Evolutionary conservation across 345 rosid species (phyloP).

Genomic region (Rubroshorea leprosula): DNA sequence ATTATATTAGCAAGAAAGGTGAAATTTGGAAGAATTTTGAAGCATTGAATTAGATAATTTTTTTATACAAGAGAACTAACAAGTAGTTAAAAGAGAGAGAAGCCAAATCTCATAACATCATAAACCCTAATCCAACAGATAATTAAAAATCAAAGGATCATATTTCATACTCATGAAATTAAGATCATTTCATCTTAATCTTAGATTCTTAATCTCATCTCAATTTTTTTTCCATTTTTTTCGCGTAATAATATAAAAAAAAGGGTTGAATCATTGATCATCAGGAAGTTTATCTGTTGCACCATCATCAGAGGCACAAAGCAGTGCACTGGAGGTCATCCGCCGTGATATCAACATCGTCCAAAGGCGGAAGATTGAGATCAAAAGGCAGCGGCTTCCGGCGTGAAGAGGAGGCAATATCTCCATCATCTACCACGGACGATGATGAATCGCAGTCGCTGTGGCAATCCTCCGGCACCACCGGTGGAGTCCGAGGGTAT

Average conservation of each 20-base stretch:
- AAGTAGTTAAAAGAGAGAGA: neutral
- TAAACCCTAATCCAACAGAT: conserved; percentile 15
- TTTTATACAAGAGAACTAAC: conserved; percentile 12
- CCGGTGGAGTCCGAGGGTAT: conserved; percentile 59
- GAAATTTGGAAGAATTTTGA: neutral
- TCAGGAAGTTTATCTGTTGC: conserved; percentile 4
- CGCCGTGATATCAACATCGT: conserved; percentile 44
- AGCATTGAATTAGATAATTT: neutral
- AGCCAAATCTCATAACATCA: conserved; percentile 16
- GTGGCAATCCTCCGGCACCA: conserved; percentile 72
- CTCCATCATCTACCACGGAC: conserved; percentile 67
- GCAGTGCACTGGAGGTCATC: conserved; percentile 81
- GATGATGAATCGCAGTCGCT: conserved; percentile 96
- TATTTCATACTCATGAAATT: conserved; percentile 15
- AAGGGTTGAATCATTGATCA: conserved; percentile 10
- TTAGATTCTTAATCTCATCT: too few relatives aligned
- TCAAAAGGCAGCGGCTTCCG: conserved; percentile 56
- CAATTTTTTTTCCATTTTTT: neutral
- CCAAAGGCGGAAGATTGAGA: conserved; percentile 88
- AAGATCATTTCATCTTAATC: conserved; percentile 27
- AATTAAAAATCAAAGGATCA: conserved; percentile 13
- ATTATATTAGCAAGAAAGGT: neutral
- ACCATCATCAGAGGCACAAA: conserved; percentile 60
- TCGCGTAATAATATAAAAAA: conserved; percentile 23
- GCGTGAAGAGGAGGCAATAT: conserved; percentile 43